These are phyloP conservation scores for Chalciporus chontae DNA, from an alignment of 768 basidiomycete species.

Conservation along the genomic window DNA sequence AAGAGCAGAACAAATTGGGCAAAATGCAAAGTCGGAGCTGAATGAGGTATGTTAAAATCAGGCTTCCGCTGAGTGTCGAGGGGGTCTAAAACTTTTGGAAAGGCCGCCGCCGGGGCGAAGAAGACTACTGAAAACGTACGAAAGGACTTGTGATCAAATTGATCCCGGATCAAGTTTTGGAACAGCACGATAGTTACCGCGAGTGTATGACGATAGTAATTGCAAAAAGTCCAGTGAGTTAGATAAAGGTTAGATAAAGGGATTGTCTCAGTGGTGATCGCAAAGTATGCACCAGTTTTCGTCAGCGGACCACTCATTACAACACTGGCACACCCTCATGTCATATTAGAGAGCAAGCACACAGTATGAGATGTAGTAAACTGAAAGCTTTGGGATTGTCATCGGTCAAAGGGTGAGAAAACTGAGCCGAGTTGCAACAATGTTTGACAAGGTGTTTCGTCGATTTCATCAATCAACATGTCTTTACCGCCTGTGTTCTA, in stretches of 20 bases:
- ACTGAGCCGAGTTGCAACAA: background rate
- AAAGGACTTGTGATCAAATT: slow-evolving; percentile 4
- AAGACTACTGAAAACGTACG: slow-evolving; percentile 17
- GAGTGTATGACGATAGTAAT: too few relatives aligned
- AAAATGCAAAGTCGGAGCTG: slow-evolving; percentile 14
- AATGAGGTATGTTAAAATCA: background rate
- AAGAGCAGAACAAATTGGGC: slow-evolving; percentile 2
- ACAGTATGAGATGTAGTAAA: too few relatives aligned
- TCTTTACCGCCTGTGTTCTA: slow-evolving; percentile 63
- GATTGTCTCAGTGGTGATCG: too few relatives aligned
- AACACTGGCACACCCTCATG: too few relatives aligned
- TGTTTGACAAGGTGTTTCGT: background rate
- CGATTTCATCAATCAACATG: slow-evolving; percentile 11
- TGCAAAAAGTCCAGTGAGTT: too few relatives aligned
- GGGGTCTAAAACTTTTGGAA: background rate
- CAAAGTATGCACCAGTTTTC: too few relatives aligned
- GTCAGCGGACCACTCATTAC: too few relatives aligned
- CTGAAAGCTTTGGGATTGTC: too few relatives aligned
- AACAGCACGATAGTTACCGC: background rate
- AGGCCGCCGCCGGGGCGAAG: slow-evolving; percentile 16
- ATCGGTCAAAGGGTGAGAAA: too few relatives aligned
- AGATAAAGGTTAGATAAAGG: too few relatives aligned
- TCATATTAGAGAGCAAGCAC: too few relatives aligned
- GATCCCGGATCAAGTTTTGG: too few relatives aligned
- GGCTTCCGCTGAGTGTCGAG: background rate